Conservation (phyloP, 2,329 filamentous ascomycete species). For the Scedosporium dehoogii region DNA sequence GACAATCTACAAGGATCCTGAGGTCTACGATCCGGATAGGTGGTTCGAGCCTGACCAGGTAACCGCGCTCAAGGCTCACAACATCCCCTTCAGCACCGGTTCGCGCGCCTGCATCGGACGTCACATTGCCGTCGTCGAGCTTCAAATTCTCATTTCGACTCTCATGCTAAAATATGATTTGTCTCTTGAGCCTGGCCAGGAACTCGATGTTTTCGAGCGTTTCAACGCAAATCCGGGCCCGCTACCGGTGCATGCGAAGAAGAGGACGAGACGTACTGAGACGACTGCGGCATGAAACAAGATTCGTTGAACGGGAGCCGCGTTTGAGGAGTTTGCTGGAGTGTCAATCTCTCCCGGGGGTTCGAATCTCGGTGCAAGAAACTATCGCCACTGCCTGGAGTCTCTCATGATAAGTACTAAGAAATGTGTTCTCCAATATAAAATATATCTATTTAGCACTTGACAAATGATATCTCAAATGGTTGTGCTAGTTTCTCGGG, state of each 20-base stretch:
- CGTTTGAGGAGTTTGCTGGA: too few species aligned
- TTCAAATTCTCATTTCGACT: neutral
- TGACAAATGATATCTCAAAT: too few species aligned
- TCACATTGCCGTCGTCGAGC: slow-evolving; percentile 8
- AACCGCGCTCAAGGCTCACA: slow-evolving; percentile 23
- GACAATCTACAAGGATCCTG: slow-evolving; percentile 24
- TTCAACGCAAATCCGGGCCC: neutral
- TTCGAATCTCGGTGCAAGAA: too few species aligned
- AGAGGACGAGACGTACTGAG: neutral
- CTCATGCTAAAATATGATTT: slow-evolving; percentile 15
- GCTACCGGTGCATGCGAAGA: neutral
- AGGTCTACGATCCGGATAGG: slow-evolving; percentile 28
- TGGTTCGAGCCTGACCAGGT: slow-evolving; percentile 24
- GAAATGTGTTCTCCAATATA: too few species aligned
- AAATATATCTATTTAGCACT: too few species aligned
- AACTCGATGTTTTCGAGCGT: neutral
- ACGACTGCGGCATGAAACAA: neutral
- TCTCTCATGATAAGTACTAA: too few species aligned
- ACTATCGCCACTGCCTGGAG: too few species aligned
- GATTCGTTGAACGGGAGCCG: neutral
- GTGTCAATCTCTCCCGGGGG: too few species aligned
- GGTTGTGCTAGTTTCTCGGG: too few species aligned
- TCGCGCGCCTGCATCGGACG: slow-evolving; percentile 29
- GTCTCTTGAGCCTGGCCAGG: neutral
- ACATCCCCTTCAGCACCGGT: slow-evolving; percentile 32